These are phyloP conservation scores for Dichotomocladium elegans DNA, from an alignment of 371 early-diverging fungal genomes.

Conservation along the genomic window DNA sequence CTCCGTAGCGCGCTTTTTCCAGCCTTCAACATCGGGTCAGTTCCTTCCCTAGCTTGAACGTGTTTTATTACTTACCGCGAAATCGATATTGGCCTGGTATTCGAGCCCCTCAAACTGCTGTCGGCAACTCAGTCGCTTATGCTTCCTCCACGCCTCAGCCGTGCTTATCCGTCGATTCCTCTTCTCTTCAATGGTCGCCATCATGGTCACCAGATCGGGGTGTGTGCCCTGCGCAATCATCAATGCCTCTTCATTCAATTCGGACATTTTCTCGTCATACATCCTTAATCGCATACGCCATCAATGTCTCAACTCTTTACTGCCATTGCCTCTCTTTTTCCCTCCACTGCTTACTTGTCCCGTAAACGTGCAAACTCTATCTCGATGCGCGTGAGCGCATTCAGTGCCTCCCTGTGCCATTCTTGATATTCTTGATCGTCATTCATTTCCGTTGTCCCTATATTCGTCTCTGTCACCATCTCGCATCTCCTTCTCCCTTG, in stretches of 20 bases:
- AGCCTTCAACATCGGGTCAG: too few species aligned
- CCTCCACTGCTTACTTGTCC: neutral
- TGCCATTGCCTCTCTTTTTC: too few species aligned
- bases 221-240: neutral
- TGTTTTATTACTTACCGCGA: neutral
- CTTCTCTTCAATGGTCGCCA: neutral
- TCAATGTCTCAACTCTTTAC: too few species aligned
- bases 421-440: neutral
- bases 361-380: neutral
- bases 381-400: neutral
- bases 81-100: neutral
- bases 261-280: neutral
- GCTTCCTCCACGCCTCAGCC: neutral
- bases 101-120: neutral
- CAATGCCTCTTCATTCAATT: neutral
- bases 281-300: neutral
- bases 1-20: conserved; percentile 31
- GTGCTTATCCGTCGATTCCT: neutral
- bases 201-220: neutral
- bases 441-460: too few species aligned
- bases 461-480: too few species aligned
- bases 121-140: neutral
- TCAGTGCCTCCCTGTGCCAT: neutral
- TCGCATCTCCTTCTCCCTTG: too few species aligned
- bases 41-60: too few species aligned